These are phyloP conservation scores for Sporobolomyces roseus DNA, from an alignment of 768 basidiomycete genomes.

Conservation along the genomic window DNA sequence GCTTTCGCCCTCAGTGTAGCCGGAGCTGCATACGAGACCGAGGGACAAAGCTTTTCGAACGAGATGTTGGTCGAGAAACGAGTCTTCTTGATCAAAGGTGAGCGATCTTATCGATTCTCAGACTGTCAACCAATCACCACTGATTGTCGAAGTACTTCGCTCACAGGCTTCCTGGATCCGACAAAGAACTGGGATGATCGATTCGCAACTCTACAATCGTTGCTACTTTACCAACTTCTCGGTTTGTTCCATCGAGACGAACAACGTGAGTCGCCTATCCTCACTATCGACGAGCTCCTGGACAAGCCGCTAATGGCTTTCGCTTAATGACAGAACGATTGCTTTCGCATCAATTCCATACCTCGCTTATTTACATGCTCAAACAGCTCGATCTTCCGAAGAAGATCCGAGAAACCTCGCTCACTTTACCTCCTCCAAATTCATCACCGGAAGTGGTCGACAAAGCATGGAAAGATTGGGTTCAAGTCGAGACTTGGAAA, in stretches of 20 bases:
- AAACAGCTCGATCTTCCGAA: slow-evolving; percentile 26
- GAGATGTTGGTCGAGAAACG: slow-evolving; percentile 42
- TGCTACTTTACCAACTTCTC: slow-evolving; percentile 38
- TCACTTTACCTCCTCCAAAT: background rate
- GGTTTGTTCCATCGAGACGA: slow-evolving; percentile 40
- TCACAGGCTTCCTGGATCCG: slow-evolving; percentile 18
- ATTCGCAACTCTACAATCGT: slow-evolving; percentile 30
- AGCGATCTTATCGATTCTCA: background rate
- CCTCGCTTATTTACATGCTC: slow-evolving; percentile 34
- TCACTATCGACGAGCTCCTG: background rate
- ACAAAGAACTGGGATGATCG: slow-evolving; percentile 22
- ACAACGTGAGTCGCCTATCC: slow-evolving; percentile 22
- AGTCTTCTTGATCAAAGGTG: slow-evolving; percentile 33
- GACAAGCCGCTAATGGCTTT: too few relatives aligned
- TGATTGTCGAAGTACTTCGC: background rate
- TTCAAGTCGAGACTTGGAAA: slow-evolving; percentile 35
- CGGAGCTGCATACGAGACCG: slow-evolving; percentile 27
- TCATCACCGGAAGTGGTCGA: background rate
- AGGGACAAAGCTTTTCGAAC: slow-evolving; percentile 33
- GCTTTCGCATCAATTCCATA: slow-evolving; percentile 37
- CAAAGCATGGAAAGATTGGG: slow-evolving; percentile 27
- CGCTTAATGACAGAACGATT: slow-evolving; percentile 23
- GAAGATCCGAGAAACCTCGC: background rate
- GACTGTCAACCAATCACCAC: background rate
- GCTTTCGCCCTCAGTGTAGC: slow-evolving; percentile 34